Evolutionary conservation across 306 rosid genomes (phyloP).

Genomic region (Vicia sativa): DNA sequence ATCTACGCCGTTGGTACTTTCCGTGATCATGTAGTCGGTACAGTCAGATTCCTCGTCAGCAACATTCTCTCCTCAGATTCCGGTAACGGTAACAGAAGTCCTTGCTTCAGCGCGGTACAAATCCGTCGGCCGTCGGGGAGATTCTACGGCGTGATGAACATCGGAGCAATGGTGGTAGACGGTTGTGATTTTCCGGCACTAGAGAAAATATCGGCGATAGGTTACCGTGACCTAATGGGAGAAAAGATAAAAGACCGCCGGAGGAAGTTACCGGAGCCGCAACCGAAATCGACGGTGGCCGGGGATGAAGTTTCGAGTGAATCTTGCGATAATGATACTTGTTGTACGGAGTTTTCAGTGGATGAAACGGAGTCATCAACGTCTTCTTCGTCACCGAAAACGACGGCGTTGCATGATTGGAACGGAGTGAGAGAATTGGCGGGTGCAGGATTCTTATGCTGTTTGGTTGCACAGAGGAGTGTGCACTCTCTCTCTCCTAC

Average conservation of each 20-base stretch:
- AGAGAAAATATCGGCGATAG: conserved; percentile 57
- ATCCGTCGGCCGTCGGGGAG: conserved; percentile 83
- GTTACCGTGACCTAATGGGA: conserved; percentile 74
- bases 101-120: conserved; percentile 73
- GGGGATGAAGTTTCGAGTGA: conserved; percentile 39
- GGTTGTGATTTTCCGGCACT: conserved; percentile 54
- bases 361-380: conserved; percentile 57
- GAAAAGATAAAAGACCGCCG: conserved; percentile 38
- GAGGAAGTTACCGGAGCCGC: conserved; percentile 23
- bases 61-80: conserved; percentile 49
- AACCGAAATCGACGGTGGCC: neutral
- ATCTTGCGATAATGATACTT: conserved; percentile 53
- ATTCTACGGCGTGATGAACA: conserved; percentile 77
- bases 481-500: conserved; percentile 29
- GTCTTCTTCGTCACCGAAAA: conserved; percentile 42
- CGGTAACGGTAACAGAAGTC: conserved; percentile 38
- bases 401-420: conserved; percentile 62
- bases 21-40: conserved; percentile 65
- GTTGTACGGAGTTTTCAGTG: conserved; percentile 40
- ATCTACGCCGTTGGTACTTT: conserved; percentile 70
- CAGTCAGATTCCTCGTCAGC: conserved; percentile 72
- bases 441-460: conserved; percentile 72
- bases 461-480: conserved; percentile 53
- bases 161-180: conserved; percentile 57
- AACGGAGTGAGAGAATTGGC: conserved; percentile 61